Evolutionary conservation across 2,329 filamentous ascomycete genomes (phyloP).

Genomic region (Beauveria varroae): DNA sequence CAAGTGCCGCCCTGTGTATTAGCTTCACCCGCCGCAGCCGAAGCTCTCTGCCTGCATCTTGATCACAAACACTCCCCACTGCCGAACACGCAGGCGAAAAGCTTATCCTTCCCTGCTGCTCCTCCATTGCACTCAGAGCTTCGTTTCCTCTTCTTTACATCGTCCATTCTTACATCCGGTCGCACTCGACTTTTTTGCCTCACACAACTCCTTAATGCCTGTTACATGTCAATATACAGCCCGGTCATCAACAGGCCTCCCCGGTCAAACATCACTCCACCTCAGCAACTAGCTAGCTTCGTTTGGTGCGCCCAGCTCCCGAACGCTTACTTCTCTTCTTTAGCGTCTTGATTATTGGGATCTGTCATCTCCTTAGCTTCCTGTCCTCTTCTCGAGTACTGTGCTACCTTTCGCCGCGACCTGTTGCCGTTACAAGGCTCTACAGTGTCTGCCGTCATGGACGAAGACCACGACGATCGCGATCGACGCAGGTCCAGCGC

Average conservation of each 20-base stretch:
- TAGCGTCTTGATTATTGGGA: background rate
- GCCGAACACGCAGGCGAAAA: background rate
- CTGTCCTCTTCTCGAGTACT: background rate
- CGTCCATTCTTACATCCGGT: background rate
- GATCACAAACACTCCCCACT: background rate
- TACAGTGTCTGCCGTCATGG: conserved; percentile 1
- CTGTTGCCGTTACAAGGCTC: background rate
- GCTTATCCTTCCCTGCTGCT: background rate
- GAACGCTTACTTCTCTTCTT: background rate
- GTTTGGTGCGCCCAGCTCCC: conserved; percentile 3
- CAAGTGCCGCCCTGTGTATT: conserved; percentile 5
- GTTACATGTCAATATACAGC: background rate
- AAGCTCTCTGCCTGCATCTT: background rate
- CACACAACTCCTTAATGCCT: background rate
- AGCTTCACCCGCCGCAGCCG: background rate
- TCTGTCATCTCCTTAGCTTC: background rate
- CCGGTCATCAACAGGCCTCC: conserved; percentile 4
- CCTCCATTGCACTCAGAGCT: background rate
- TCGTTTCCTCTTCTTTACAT: background rate
- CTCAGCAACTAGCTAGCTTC: background rate
- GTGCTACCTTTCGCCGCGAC: background rate
- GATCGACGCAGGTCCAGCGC: conserved; percentile 7
- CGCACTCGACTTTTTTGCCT: background rate
- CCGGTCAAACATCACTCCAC: conserved; percentile 6
- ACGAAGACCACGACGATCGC: background rate